Evolutionary conservation across 148 eudicot species (phyloP).

Genomic region (Gaultheria prostrata): DNA sequence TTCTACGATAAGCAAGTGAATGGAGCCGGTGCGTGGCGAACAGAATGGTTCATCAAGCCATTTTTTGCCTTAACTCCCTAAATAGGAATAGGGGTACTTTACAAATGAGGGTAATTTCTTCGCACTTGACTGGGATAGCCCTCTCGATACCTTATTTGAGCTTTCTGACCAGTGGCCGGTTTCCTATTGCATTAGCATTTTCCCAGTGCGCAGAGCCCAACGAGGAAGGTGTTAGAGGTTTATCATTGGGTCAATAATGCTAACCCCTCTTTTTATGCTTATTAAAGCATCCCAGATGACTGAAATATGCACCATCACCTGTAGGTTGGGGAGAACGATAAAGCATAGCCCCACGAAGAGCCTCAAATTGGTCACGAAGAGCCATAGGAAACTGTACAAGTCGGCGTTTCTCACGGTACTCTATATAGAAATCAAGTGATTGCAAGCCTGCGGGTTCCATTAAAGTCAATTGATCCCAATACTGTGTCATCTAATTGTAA

Average conservation of each 20-base stretch:
- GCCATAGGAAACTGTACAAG: not conserved
- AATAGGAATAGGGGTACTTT: conserved; percentile 1
- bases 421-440: not conserved
- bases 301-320: not conserved
- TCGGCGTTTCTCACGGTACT: not conserved
- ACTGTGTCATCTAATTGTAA: not conserved
- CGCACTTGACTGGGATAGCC: not conserved
- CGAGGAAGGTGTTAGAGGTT: not conserved
- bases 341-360: not conserved
- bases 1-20: too few relatives aligned
- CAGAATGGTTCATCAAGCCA: conserved; percentile 12
- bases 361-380: not conserved
- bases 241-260: not conserved
- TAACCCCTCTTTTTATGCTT: too few relatives aligned
- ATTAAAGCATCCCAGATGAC: too few relatives aligned
- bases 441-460: not conserved
- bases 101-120: conserved; percentile 4
- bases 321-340: not conserved
- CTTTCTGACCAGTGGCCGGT: not conserved
- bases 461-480: not conserved
- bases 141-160: not conserved
- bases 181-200: not conserved
- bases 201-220: not conserved
- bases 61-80: conserved; percentile 9
- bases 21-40: too few relatives aligned